Evolutionary conservation across 2,329 filamentous ascomycete genomes (phyloP).

Genomic region (Lasiodiplodia gonubiensis): DNA sequence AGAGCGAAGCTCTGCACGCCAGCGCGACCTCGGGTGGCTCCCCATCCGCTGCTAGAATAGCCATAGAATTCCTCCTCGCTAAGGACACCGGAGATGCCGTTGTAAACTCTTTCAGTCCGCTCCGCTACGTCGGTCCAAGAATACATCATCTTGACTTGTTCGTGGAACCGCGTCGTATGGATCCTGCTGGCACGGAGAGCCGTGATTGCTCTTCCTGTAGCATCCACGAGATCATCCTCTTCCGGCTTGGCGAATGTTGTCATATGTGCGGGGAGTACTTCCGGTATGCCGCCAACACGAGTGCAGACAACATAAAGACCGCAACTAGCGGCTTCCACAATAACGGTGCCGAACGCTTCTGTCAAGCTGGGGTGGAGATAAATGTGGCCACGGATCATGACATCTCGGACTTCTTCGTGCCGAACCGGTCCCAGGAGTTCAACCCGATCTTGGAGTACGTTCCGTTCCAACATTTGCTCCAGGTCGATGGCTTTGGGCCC

Average conservation of each 20-base stretch:
- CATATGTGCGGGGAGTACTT: slow-evolving; percentile 95
- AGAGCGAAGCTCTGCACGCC: slow-evolving; percentile 85
- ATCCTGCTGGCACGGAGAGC: slow-evolving; percentile 85
- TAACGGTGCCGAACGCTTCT: slow-evolving; percentile 96
- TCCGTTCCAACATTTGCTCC: slow-evolving; percentile 96
- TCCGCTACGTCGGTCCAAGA: slow-evolving; percentile 96
- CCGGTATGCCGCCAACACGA: slow-evolving; percentile 93
- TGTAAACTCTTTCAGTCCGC: slow-evolving; percentile 92
- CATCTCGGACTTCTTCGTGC: slow-evolving; percentile 94
- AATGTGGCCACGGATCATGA: slow-evolving; percentile 96
- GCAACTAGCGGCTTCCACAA: slow-evolving; percentile 95
- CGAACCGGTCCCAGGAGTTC: slow-evolving; percentile 90
- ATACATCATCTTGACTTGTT: slow-evolving; percentile 98
- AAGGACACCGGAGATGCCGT: slow-evolving; percentile 87
- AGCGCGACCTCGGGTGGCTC: slow-evolving; percentile 70
- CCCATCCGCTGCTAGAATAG: slow-evolving; percentile 72
- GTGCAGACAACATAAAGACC: slow-evolving; percentile 97
- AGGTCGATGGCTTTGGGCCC: slow-evolving; percentile 97
- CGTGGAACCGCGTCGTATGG: slow-evolving; percentile 91
- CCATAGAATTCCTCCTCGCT: slow-evolving; percentile 88
- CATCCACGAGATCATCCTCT: slow-evolving; percentile 89
- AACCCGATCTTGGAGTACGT: slow-evolving; percentile 90
- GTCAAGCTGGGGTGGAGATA: slow-evolving; percentile 95
- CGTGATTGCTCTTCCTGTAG: slow-evolving; percentile 87
- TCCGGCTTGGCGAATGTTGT: slow-evolving; percentile 96